These are phyloP conservation scores for Aspergillus bertholletiae DNA, from an alignment of 495 filamentous ascomycete species.

Conservation along the genomic window DNA sequence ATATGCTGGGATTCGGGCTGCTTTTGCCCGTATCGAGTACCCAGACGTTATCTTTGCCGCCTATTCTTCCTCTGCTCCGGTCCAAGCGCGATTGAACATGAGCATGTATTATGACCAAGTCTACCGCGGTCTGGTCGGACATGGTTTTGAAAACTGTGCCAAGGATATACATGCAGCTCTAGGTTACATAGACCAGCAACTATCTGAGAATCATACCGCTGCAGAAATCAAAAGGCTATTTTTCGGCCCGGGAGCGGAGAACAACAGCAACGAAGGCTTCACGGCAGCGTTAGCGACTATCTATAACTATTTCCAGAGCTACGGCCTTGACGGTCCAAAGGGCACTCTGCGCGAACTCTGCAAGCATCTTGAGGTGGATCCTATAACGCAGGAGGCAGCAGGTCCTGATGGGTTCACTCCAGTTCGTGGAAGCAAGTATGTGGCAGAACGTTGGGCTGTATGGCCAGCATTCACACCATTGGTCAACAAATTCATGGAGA, in stretches of 20 bases:
- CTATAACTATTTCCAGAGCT: constrained; percentile 44
- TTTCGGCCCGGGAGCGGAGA: constrained; percentile 45
- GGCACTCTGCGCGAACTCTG: constrained; percentile 43
- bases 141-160: constrained; percentile 52
- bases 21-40: constrained; percentile 52
- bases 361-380: constrained; percentile 40
- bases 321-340: constrained; percentile 41
- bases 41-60: constrained; percentile 55
- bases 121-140: constrained; percentile 47
- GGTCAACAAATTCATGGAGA: constrained; percentile 40
- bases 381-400: constrained; percentile 17
- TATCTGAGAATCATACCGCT: constrained; percentile 29
- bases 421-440: constrained; percentile 34
- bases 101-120: constrained; percentile 54
- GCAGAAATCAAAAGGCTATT: constrained; percentile 47
- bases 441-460: constrained; percentile 42
- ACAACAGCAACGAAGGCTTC: constrained; percentile 49
- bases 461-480: constrained; percentile 41
- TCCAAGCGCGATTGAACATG: constrained; percentile 54
- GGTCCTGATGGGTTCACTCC: constrained; percentile 38
- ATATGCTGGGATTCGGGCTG: constrained; percentile 54
- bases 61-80: constrained; percentile 54
- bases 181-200: constrained; percentile 47
- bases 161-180: constrained; percentile 49
- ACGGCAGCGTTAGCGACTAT: constrained; percentile 38